Percentiles rank a stretch among this genome's conserved stretches.
Conservation (phyloP, 345 rosid species). For the sweet orange (Citrus sinensis) region DVS_A1.0 CM039164.1:24358001-24358500, state of each 20-base stretch:
- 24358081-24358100: background rate
- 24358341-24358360: background rate
- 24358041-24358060: background rate
- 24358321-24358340: background rate
- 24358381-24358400: background rate
- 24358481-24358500: background rate
- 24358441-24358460: background rate
- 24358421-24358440: background rate
- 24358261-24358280: background rate
- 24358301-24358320: background rate
- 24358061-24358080: background rate
- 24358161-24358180: background rate
- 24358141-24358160: background rate
- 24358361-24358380: background rate
- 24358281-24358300: background rate
- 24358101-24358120: background rate
- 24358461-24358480: background rate
- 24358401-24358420: background rate
- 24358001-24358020: background rate
- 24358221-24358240: background rate
- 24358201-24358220: background rate
- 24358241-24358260: background rate
- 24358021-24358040: background rate
- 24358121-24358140: background rate
- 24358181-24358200: background rate